Evolutionary conservation across 768 basidiomycete genomes (phyloP), one percentile per base, ranked within the genome.

Genomic region (Erythrobasidium yunnanense): DNA sequence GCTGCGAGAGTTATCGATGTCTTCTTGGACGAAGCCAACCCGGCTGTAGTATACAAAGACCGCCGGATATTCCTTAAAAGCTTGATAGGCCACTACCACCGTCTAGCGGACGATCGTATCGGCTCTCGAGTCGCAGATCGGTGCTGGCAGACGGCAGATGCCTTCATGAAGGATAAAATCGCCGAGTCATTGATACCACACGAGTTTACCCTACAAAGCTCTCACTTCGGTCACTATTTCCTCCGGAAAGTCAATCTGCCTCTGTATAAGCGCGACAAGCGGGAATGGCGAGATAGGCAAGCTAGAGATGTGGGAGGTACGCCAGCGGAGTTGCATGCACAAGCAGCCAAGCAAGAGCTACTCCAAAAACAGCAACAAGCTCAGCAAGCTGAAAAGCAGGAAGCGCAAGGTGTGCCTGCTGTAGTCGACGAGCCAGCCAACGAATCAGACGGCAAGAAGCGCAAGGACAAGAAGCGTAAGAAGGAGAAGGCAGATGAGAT

Each of bases 151-250:
- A 84, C 82, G 68, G 85, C 87, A n/a, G 95, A 99, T 77, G 85
- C 88, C 0, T 96, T 87, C 76, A 81, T 95, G 70, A 91, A 93
- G 89, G 91, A 95, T 78, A 93, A 92, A 76, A 88, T 99, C 58
- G 91, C 87, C 1, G 83, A 83, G 17, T 87, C 87, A 23, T 79
- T 96, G 11, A 77, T 89, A 15, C 77, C 82, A 0, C 81, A 88
- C 67, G 86, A 90, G 67, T 81, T 83, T 32, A 79, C 79, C 18
- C 82, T 97, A 15, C 83, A 84, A 0, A 84, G 80, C 8, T 89
- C 88, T 0, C 86, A 82, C 73, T 93, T 85, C 71, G 93, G 90
- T 25, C 88, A 87, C 74, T 95, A 84, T 79, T 90, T 97, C 70
- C 83, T 83, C 25, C 81, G 85, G 38, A 85, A 83, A 71, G 78